Evolutionary conservation across 192 early-diverging fungal species (phyloP), one percentile per base, ranked within the genome.

Genomic region (Coemansia sp.): DNA sequence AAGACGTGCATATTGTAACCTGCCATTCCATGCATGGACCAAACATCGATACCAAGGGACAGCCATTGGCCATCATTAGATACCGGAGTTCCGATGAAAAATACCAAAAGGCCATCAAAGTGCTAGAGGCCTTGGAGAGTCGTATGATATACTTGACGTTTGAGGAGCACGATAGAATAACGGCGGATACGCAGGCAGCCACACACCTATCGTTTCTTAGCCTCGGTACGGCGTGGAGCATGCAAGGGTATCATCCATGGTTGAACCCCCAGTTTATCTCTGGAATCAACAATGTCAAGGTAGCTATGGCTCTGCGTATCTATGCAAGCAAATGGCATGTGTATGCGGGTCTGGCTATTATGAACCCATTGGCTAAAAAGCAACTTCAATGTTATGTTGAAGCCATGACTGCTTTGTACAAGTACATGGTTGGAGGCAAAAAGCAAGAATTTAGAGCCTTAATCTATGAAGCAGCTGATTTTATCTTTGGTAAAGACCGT

Each of bases 1-100:
- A 53, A 0, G 96, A 98, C 69, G 90, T 92, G n/a, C 83, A 94
- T 58, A 96, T 98, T 44, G 84, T 98, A 7, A 87, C 91, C 5
- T 92, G 88, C 44, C 96, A 98, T 63, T 94, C 92, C 4, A 83
- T 98, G 79, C 96, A 98, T 56, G 96, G 96, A 2, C 95, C 95
- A 0, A 85, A 82, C 30, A 88, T 97, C 38, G 72, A 84, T 30
- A 81, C 94, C 0, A 80, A 80, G 48, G 86, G 84, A 0, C 94
- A 94, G 53, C 90, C 93, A 11, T 60, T 91, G 53, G 87, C 86
- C 18, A 57, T 98, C 5, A 94, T 96, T 44, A 80, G 86, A 27
- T 84, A 93, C 48, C 76, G 92, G 34, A 64, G 72, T 22, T 83
- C 82, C 17, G 69, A 83, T 24, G 79, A 67, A 26, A 72, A 80